Percentiles rank a stretch among this genome's conserved stretches.
Evolutionary conservation across 176 grass and related monocot genomes (phyloP).

Genomic region (Alloteropsis semialata): DNA sequence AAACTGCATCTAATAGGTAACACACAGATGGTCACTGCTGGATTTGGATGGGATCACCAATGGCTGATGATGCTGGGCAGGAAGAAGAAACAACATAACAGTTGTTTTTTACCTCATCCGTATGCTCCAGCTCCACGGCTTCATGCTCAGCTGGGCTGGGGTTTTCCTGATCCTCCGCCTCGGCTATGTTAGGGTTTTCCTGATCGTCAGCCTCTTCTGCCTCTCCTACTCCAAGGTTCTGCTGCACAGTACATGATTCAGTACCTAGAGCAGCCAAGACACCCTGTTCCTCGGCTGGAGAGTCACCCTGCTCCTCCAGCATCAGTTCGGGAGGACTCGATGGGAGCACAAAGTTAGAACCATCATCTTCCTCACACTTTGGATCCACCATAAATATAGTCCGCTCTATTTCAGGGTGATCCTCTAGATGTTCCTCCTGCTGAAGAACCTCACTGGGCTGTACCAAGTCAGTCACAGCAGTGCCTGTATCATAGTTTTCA

Average conservation of each 20-base stretch:
- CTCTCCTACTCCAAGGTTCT: conserved; percentile 20
- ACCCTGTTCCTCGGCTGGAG: background rate
- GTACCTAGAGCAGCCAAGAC: background rate
- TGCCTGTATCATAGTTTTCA: conserved; percentile 17
- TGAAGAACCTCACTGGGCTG: conserved; percentile 14
- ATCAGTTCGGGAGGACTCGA: background rate
- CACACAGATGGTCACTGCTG: conserved; percentile 5
- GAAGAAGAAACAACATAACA: background rate
- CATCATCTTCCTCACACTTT: conserved; percentile 15
- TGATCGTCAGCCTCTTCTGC: background rate
- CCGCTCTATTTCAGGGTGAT: conserved; percentile 18
- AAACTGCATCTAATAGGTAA: conserved; percentile 4
- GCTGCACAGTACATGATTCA: background rate
- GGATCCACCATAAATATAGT: conserved; percentile 25
- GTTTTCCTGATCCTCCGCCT: background rate
- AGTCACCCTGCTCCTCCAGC: background rate
- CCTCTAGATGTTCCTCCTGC: conserved; percentile 32
- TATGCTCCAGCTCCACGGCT: too few species aligned
- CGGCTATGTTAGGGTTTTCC: conserved; percentile 16
- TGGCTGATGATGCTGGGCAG: background rate
- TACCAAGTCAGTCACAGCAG: background rate
- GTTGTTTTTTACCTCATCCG: too few species aligned
- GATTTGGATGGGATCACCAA: background rate
- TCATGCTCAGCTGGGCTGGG: too few species aligned
- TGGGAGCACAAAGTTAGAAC: background rate